Base-by-base conservation (phyloP, 2,329 filamentous ascomycete genomes). In the Hypoxylon sp. region DNA sequence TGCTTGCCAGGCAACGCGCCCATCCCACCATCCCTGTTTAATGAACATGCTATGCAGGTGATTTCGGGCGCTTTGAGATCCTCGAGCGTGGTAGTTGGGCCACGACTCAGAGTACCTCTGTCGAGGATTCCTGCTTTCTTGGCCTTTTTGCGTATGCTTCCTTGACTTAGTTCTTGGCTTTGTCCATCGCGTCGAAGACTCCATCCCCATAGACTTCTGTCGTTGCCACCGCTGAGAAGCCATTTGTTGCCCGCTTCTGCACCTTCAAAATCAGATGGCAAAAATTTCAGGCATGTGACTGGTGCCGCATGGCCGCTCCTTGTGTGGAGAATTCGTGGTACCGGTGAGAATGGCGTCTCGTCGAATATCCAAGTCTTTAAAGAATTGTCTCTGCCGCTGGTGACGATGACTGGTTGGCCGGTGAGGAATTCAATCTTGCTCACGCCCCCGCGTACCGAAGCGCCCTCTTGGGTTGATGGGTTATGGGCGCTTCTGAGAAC, bases 291-390 rank as follows among this genome's bases (percentile, higher is more conserved):
- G 42, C 84, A 87, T 23, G 87, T 92, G 44, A 97, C 85, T 0
- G 92, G 87, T 2, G 88, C 91, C 7, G 92, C 90, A 69, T 99
- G 94, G 2, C 94, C 94, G 61, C 89, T 91, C 60, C 94, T 83
- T 2, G 84, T 83, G 71, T 99, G 94, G 20, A 99, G 76, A 17
- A 91, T 88, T 12, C 93, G 84, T 2, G 94, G 94, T 7, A 92
- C 80, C 0, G 92, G 86, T 0, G 90, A 94, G 69, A 96, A 96
- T 0, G 93, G 92, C 0, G 87, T 87, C 69, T 95, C 88, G 65
- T 97, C 93, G 63, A 97, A 96, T 55, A 97, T 94, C 93, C 93
- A 97, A 4, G 91, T 92, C 69, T 93, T 95, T 51, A 99, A 76
- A 7, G 92, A 90, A 72, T 99, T 99, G 70, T 99, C 94, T 36